These are phyloP conservation scores for Leptographium lundbergii DNA, from an alignment of 2,329 filamentous ascomycete genomes.

Conservation along the genomic window DNA sequence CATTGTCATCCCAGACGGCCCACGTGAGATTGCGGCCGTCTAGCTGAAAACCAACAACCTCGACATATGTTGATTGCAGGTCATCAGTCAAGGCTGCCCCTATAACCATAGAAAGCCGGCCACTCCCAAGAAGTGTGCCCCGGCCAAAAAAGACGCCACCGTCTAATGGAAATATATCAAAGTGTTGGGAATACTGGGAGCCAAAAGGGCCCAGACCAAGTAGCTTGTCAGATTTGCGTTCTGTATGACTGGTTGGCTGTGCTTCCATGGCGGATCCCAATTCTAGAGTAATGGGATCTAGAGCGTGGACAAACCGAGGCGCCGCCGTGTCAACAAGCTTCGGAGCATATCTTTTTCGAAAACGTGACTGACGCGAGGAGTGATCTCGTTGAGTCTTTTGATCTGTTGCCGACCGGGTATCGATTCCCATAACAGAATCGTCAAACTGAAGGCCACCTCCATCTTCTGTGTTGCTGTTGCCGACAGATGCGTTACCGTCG, in stretches of 20 bases:
- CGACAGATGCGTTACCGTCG: conserved; percentile 1
- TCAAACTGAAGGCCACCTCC: background rate
- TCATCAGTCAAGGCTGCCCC: conserved; percentile 18
- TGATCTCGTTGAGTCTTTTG: background rate
- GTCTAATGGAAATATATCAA: conserved; percentile 48
- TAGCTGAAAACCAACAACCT: conserved; percentile 21
- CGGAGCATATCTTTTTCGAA: conserved; percentile 31
- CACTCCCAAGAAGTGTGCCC: conserved; percentile 44
- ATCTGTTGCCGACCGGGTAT: background rate
- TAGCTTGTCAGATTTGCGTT: conserved; percentile 26
- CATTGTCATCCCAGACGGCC: conserved; percentile 42
- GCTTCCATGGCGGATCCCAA: background rate
- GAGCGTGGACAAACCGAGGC: conserved; percentile 38
- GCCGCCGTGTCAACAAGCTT: conserved; percentile 33
- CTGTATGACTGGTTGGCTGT: background rate
- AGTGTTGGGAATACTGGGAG: conserved; percentile 47
- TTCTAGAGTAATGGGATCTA: conserved; percentile 33
- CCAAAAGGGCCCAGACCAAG: conserved; percentile 46
- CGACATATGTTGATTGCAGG: conserved; percentile 15
- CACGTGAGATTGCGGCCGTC: conserved; percentile 38
- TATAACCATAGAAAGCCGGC: conserved; percentile 29
- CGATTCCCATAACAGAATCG: background rate
- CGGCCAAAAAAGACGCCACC: conserved; percentile 45
- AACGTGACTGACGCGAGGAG: conserved; percentile 18
- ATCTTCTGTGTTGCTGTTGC: background rate